Conservation (phyloP, 2,329 filamentous ascomycete species). For the Intubia oerlemansii region DNA sequence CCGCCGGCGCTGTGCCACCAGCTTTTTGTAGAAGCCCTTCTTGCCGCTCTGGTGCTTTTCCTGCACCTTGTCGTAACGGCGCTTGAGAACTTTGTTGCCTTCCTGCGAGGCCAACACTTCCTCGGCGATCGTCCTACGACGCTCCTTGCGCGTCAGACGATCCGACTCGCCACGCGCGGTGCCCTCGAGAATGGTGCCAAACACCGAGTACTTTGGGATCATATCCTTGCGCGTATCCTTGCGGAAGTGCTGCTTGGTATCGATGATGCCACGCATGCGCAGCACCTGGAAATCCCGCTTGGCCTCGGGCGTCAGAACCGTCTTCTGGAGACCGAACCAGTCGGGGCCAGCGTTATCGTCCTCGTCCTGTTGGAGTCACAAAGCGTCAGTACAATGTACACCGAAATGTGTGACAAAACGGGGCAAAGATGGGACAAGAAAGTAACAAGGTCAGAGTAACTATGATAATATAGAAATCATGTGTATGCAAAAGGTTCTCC, state of each 20-base stretch:
- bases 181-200: constrained; percentile 75
- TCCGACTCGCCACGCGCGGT: constrained; percentile 72
- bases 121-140: constrained; percentile 70
- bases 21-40: constrained; percentile 69
- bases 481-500: constrained; percentile 44
- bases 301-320: constrained; percentile 53
- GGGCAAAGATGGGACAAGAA: too few relatives aligned
- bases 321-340: constrained; percentile 80
- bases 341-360: constrained; percentile 47
- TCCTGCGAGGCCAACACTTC: constrained; percentile 55
- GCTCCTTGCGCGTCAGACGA: constrained; percentile 67
- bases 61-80: constrained; percentile 75
- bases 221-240: constrained; percentile 54
- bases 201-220: constrained; percentile 65
- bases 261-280: constrained; percentile 71
- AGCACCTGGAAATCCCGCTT: constrained; percentile 80
- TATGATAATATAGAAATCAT: constrained; percentile 41
- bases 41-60: constrained; percentile 66
- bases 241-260: constrained; percentile 79
- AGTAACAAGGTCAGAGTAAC: constrained; percentile 37
- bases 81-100: constrained; percentile 52
- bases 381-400: background rate
- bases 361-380: constrained; percentile 12
- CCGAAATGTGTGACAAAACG: background rate
- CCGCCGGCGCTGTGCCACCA: constrained; percentile 27